A percentile compares a stretch with the other conserved stretches of the same genome.
phyloP scores from a whole-genome alignment of 2,329 filamentous ascomycete species.

The Curvularia lunata region DNA sequence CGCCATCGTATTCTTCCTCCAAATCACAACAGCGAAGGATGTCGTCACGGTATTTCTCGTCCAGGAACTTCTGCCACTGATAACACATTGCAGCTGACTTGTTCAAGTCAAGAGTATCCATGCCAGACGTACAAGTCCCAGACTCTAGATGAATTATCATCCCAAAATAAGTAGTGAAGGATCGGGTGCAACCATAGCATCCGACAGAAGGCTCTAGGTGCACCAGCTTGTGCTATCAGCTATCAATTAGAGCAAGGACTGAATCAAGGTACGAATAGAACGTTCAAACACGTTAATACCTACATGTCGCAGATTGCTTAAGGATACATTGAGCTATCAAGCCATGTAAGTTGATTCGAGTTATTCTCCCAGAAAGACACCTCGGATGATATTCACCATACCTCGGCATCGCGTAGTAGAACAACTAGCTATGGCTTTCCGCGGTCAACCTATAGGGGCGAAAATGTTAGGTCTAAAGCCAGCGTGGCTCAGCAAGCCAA shows the following conservation, averaged over 20 bases:
- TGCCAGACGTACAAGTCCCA: conserved; percentile 22
- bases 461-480: not conserved
- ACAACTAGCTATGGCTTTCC: not conserved
- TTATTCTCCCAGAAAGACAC: conserved; percentile 1
- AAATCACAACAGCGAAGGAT: conserved; percentile 17
- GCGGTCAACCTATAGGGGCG: not conserved
- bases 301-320: conserved; percentile 2
- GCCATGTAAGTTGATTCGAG: conserved; percentile 2
- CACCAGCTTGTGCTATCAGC: conserved; percentile 1
- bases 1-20: conserved; percentile 9
- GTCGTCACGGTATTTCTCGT: conserved; percentile 25
- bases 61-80: conserved; percentile 26
- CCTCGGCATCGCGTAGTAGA: conserved; percentile 2
- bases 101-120: conserved; percentile 23
- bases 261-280: not conserved
- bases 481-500: conserved; percentile 2
- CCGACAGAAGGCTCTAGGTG: conserved; percentile 3
- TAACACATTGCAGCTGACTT: conserved; percentile 24
- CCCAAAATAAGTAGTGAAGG: conserved; percentile 17
- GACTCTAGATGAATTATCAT: conserved; percentile 29
- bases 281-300: not conserved
- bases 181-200: conserved; percentile 21
- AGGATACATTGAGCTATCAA: conserved; percentile 6
- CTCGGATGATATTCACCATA: not conserved
- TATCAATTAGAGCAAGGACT: not conserved